Conservation (phyloP, 2,329 filamentous ascomycete genomes). For the Cryphonectria radicalis region DNA sequence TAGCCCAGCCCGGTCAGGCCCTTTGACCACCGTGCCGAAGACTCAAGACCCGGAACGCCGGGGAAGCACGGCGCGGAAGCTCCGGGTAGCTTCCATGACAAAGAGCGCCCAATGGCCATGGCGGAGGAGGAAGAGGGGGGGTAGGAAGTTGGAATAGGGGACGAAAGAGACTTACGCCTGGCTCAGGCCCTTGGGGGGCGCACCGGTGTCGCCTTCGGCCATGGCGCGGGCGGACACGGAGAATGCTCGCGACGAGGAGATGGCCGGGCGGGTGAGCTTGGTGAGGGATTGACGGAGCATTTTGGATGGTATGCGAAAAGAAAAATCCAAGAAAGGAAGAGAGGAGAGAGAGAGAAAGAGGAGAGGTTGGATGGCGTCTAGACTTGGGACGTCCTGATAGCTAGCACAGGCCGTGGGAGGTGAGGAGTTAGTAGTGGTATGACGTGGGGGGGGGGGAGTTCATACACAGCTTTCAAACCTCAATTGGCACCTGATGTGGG, state of each 20-base stretch:
- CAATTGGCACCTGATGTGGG: constrained; percentile 26
- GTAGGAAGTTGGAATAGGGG: not conserved
- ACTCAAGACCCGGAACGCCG: not conserved
- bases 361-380: not conserved
- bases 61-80: constrained; percentile 6
- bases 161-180: constrained; percentile 51
- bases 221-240: constrained; percentile 66
- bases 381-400: constrained; percentile 3
- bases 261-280: constrained; percentile 56
- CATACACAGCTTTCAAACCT: constrained; percentile 22
- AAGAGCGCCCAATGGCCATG: not conserved
- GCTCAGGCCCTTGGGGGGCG: constrained; percentile 58
- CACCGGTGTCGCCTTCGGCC: constrained; percentile 72
- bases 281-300: constrained; percentile 72
- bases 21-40: not conserved
- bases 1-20: not conserved
- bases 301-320: constrained; percentile 35
- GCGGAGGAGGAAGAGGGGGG: not conserved
- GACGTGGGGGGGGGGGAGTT: constrained; percentile 13
- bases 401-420: constrained; percentile 5
- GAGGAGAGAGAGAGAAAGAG: not conserved
- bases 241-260: constrained; percentile 60
- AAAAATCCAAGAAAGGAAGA: not conserved
- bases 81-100: not conserved
- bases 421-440: constrained; percentile 11